A percentile compares a stretch with the other conserved stretches of the same genome.
These are phyloP conservation scores for Coccomyxa sp. DNA, from an alignment of 139 green algal genomes.

Conservation along the genomic window DNA sequence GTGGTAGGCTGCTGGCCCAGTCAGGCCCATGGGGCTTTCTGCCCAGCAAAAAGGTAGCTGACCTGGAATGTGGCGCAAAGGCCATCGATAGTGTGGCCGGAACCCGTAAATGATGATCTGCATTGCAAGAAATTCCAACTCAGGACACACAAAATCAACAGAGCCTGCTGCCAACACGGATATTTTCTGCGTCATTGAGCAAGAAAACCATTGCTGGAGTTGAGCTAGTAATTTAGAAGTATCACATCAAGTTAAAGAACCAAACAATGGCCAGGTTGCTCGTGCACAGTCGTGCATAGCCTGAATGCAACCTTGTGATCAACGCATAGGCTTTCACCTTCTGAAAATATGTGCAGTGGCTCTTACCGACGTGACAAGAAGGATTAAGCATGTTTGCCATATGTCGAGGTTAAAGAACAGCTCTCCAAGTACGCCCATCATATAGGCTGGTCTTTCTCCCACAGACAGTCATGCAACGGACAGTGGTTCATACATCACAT, in stretches of 20 bases:
- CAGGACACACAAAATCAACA: too few relatives aligned
- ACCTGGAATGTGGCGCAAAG: not conserved
- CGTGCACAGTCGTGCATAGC: too few relatives aligned
- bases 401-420: too few relatives aligned
- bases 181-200: not conserved
- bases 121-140: not conserved
- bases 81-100: not conserved
- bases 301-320: too few relatives aligned
- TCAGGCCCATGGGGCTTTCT: not conserved
- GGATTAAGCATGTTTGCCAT: too few relatives aligned
- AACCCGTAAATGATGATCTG: conserved; percentile 3
- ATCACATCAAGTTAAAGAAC: not conserved
- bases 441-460: too few relatives aligned
- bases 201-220: not conserved
- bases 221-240: not conserved
- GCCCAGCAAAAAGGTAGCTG: not conserved
- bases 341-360: too few relatives aligned
- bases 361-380: too few relatives aligned
- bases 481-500: too few relatives aligned
- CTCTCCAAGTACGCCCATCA: too few relatives aligned
- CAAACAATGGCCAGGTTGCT: not conserved
- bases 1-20: not conserved
- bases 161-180: not conserved
- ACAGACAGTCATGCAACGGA: too few relatives aligned
- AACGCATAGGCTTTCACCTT: too few relatives aligned